These are phyloP conservation scores for Neurospora sp. DNA, from an alignment of 495 filamentous ascomycete genomes.

Conservation along the genomic window DNA sequence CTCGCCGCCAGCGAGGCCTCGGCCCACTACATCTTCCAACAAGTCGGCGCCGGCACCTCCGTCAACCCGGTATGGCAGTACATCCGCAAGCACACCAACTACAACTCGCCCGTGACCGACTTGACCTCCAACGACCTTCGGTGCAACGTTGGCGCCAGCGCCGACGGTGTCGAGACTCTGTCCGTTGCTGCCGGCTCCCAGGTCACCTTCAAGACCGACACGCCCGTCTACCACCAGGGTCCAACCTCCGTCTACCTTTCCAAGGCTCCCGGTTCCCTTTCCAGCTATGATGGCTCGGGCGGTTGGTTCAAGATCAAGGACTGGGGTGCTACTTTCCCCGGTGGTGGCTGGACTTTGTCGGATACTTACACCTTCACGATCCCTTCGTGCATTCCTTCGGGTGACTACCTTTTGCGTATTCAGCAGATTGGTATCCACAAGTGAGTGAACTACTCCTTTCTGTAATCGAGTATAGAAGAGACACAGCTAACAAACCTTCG, in stretches of 20 bases:
- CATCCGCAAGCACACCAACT: constrained; percentile 47
- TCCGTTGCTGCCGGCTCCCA: constrained; percentile 40
- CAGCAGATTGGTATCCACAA: constrained; percentile 56
- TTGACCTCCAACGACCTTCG: constrained; percentile 44
- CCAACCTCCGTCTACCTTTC: constrained; percentile 43
- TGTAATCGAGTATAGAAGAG: no score
- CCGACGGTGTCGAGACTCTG: constrained; percentile 33
- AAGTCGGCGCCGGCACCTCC: constrained; percentile 31
- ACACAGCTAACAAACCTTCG: no score
- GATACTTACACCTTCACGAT: constrained; percentile 44
- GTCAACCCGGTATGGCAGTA: constrained; percentile 39
- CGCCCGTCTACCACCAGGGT: constrained; percentile 51
- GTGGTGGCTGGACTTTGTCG: constrained; percentile 23
- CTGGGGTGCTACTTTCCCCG: constrained; percentile 32
- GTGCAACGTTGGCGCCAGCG: constrained; percentile 47
- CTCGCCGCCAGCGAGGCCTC: constrained; percentile 30
- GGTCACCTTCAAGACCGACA: constrained; percentile 41
- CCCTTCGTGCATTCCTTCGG: constrained; percentile 41
- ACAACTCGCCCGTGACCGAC: constrained; percentile 51
- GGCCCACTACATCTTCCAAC: constrained; percentile 44
- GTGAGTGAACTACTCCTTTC: not conserved
- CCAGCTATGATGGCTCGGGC: constrained; percentile 40
- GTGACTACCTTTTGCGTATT: constrained; percentile 54
- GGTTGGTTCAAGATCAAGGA: constrained; percentile 48
- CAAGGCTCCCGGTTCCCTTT: constrained; percentile 36